These are phyloP conservation scores for Exidia glandulosa DNA, from an alignment of 768 basidiomycete genomes.

Conservation along the genomic window DNA sequence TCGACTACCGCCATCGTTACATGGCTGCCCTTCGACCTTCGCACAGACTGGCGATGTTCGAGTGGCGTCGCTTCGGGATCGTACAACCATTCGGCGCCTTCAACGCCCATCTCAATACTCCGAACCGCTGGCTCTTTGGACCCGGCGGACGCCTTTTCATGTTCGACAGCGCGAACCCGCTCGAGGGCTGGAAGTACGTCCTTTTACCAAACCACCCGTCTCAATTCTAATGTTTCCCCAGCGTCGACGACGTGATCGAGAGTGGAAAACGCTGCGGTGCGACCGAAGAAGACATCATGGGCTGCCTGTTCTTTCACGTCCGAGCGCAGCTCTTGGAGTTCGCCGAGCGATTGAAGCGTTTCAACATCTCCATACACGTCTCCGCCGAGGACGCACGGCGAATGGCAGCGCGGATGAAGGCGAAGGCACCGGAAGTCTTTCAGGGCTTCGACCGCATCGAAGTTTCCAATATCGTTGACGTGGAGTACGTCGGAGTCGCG, in stretches of 20 bases:
- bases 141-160: slow-evolving; percentile 34
- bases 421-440: too few relatives aligned
- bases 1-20: slow-evolving; percentile 33
- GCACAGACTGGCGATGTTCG: slow-evolving; percentile 32
- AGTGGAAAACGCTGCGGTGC: slow-evolving; percentile 30
- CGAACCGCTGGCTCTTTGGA: slow-evolving; percentile 38
- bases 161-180: slow-evolving; percentile 30
- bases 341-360: slow-evolving; percentile 21
- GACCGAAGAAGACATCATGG: slow-evolving; percentile 33
- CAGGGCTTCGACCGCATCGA: slow-evolving; percentile 35
- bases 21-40: slow-evolving; percentile 29
- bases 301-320: slow-evolving; percentile 39
- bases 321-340: slow-evolving; percentile 29
- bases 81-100: slow-evolving; percentile 38
- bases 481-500: slow-evolving; percentile 28
- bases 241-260: slow-evolving; percentile 28
- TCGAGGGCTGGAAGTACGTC: slow-evolving; percentile 38
- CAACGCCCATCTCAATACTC: slow-evolving; percentile 27
- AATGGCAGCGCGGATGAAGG: slow-evolving; percentile 27
- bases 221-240: slow-evolving; percentile 9
- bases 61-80: slow-evolving; percentile 30
- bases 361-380: slow-evolving; percentile 24
- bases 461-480: slow-evolving; percentile 37
- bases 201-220: not conserved
- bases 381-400: slow-evolving; percentile 27